Conservation (phyloP, 2,329 filamentous ascomycete species). For the Hypoxylon sp. region DNA sequence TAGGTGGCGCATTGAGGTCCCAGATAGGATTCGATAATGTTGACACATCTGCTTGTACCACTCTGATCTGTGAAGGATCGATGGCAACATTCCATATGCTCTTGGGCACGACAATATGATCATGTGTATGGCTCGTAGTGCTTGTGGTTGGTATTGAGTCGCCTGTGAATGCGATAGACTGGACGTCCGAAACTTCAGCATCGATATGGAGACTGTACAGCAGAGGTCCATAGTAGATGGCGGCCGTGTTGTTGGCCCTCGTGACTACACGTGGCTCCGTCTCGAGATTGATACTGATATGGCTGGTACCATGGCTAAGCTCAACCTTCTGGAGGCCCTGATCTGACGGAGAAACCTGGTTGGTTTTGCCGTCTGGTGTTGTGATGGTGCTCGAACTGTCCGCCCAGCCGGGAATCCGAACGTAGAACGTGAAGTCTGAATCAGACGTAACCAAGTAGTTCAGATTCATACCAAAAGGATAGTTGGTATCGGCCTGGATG, state of each 20-base stretch:
- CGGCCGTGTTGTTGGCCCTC: constrained; percentile 51
- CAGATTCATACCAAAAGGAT: constrained; percentile 55
- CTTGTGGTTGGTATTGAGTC: constrained; percentile 31
- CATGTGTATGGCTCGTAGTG: constrained; percentile 47
- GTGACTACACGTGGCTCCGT: constrained; percentile 48
- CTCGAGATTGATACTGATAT: constrained; percentile 44
- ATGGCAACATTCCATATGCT: constrained; percentile 52
- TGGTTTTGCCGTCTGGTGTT: constrained; percentile 25
- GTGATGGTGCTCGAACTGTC: constrained; percentile 43
- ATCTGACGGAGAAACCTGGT: constrained; percentile 38
- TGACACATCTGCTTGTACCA: constrained; percentile 34
- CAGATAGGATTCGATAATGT: constrained; percentile 48
- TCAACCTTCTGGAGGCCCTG: constrained; percentile 47
- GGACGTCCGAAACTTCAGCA: constrained; percentile 41
- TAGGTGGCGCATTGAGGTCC: constrained; percentile 49
- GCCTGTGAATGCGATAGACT: constrained; percentile 39
- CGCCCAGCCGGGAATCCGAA: constrained; percentile 52
- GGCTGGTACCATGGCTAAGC: constrained; percentile 42
- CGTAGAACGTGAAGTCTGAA: constrained; percentile 50
- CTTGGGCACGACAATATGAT: constrained; percentile 48
- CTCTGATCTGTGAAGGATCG: constrained; percentile 50
- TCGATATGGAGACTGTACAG: constrained; percentile 52
- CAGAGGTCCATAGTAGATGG: constrained; percentile 51
- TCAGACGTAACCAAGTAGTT: constrained; percentile 49
- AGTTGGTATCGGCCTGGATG: constrained; percentile 61